Evolutionary conservation across 2,329 filamentous ascomycete genomes (phyloP).

Genomic region (Fusarium sp.): DNA sequence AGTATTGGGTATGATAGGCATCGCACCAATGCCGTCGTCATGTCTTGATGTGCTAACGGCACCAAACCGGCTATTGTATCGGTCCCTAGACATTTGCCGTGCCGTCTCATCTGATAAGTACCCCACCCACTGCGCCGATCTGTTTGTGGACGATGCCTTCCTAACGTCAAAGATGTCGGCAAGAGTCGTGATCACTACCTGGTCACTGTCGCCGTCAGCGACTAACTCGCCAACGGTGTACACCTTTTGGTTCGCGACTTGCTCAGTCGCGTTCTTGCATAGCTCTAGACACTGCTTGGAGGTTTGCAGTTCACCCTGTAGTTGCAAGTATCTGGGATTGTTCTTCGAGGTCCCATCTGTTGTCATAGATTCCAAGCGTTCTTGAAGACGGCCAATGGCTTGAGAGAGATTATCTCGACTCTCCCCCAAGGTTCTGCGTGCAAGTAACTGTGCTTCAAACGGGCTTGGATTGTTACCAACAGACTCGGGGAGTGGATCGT

Average conservation of each 20-base stretch:
- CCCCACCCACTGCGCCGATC: constrained; percentile 56
- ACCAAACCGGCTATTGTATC: constrained; percentile 43
- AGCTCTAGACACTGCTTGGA: constrained; percentile 57
- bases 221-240: constrained; percentile 56
- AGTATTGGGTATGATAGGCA: background rate
- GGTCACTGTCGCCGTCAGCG: constrained; percentile 57
- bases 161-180: constrained; percentile 59
- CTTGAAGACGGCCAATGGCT: constrained; percentile 52
- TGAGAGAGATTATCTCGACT: constrained; percentile 52
- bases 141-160: constrained; percentile 53
- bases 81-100: constrained; percentile 35
- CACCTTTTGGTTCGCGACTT: constrained; percentile 52
- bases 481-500: constrained; percentile 7
- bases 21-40: background rate
- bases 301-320: constrained; percentile 54
- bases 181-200: constrained; percentile 59
- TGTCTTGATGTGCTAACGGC: background rate
- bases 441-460: constrained; percentile 55
- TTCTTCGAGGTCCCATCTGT: constrained; percentile 38
- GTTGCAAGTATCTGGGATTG: constrained; percentile 48
- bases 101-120: constrained; percentile 52
- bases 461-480: background rate
- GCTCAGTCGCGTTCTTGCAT: constrained; percentile 53
- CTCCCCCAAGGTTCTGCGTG: constrained; percentile 50
- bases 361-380: constrained; percentile 51